A percentile compares a stretch with the other conserved stretches of the same genome.
These are phyloP conservation scores for Termitomyces sp. DNA, from an alignment of 1,284 basidiomycete genomes.

Conservation along the genomic window DNA sequence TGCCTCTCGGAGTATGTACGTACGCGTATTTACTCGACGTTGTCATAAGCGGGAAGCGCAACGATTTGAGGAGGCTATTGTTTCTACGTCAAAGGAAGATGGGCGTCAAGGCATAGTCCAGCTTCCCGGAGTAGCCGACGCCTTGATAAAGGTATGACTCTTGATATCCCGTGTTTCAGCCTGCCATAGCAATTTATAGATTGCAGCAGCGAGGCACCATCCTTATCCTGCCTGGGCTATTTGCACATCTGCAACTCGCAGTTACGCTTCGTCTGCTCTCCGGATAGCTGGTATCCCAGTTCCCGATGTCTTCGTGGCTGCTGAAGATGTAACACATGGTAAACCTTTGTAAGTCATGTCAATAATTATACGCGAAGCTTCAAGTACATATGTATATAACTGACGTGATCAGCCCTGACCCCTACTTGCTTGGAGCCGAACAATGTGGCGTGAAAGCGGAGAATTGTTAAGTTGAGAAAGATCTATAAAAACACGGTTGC, in stretches of 20 bases:
- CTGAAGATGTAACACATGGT: slow-evolving; percentile 74
- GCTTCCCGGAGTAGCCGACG: slow-evolving; percentile 55
- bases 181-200: slow-evolving; percentile 27
- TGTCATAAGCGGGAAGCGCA: slow-evolving; percentile 49
- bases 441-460: slow-evolving; percentile 54
- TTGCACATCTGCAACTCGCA: slow-evolving; percentile 63
- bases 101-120: slow-evolving; percentile 55
- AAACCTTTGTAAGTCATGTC: slow-evolving; percentile 62
- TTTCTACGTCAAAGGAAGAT: slow-evolving; percentile 47
- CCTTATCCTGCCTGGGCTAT: slow-evolving; percentile 62
- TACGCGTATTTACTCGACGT: background rate
- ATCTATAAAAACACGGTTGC: background rate
- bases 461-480: slow-evolving; percentile 43
- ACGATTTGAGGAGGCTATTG: slow-evolving; percentile 66
- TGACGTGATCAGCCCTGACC: slow-evolving; percentile 62
- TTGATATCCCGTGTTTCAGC: background rate
- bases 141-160: slow-evolving; percentile 46
- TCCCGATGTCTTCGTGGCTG: slow-evolving; percentile 68
- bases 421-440: slow-evolving; percentile 73
- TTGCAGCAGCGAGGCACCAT: slow-evolving; percentile 37
- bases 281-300: slow-evolving; percentile 45
- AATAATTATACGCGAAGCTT: background rate
- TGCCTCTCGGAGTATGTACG: background rate
- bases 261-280: slow-evolving; percentile 54
- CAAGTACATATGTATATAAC: no score